phyloP scores from a whole-genome alignment of 1,284 basidiomycete genomes.

The Fistulina hepatica region DNA sequence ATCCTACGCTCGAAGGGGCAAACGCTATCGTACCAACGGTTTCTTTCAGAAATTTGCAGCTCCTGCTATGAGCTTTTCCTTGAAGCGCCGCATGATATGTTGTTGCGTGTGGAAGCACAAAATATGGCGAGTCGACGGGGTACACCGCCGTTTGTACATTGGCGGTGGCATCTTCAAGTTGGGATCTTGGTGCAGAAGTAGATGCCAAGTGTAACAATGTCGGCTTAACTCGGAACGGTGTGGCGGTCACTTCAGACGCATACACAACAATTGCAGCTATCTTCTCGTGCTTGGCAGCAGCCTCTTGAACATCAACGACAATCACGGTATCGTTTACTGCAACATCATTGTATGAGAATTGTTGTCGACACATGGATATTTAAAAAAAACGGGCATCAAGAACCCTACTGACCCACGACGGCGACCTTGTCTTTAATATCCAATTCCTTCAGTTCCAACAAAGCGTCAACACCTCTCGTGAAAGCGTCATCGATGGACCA shows the following conservation, averaged over 20 bases:
- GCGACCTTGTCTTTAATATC: conserved; percentile 32
- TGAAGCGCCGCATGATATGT: conserved; percentile 30
- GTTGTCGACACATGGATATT: too few relatives aligned
- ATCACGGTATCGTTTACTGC: conserved; percentile 29
- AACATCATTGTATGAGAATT: background rate
- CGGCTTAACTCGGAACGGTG: conserved; percentile 10
- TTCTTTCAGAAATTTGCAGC: conserved; percentile 32
- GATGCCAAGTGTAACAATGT: conserved; percentile 12
- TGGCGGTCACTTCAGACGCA: conserved; percentile 12
- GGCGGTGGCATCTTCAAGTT: conserved; percentile 17
- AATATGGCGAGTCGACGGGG: conserved; percentile 22
- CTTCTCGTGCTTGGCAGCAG: conserved; percentile 20
- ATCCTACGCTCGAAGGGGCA: too few relatives aligned
- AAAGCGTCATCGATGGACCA: conserved; percentile 20
- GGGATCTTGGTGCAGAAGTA: conserved; percentile 12
- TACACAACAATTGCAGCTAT: conserved; percentile 28
- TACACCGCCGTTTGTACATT: background rate
- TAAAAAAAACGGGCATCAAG: background rate
- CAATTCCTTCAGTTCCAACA: conserved; percentile 26
- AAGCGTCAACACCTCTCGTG: conserved; percentile 21
- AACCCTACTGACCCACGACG: conserved; percentile 25
- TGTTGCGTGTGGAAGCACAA: conserved; percentile 29
- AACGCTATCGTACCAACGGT: conserved; percentile 21
- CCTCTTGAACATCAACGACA: conserved; percentile 19
- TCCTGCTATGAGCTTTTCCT: conserved; percentile 31